Conservation (phyloP, 108 stramenopile genomes). For the Cyclotella baltica region DNA sequence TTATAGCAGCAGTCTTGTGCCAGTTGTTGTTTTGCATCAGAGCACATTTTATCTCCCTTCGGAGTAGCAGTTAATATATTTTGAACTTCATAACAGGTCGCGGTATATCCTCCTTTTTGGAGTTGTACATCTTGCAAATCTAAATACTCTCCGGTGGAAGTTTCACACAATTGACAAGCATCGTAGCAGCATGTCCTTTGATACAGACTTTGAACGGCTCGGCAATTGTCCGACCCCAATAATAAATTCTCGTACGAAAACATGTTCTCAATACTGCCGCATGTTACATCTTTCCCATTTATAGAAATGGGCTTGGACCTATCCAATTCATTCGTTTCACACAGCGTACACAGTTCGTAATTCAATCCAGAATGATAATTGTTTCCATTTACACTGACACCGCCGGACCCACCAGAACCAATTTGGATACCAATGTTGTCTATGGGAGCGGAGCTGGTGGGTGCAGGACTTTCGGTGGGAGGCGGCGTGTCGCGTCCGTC, state of each 20-base stretch:
- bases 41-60: conserved; percentile 21
- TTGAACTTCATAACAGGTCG: conserved; percentile 33
- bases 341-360: conserved; percentile 18
- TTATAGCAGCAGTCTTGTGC: conserved; percentile 34
- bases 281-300: conserved; percentile 25
- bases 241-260: conserved; percentile 2
- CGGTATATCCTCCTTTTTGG: conserved; percentile 37
- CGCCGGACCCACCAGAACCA: background rate
- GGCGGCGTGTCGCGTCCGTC: conserved; percentile 37
- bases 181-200: conserved; percentile 22
- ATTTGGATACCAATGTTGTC: background rate
- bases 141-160: conserved; percentile 1
- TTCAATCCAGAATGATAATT: background rate
- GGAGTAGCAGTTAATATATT: conserved; percentile 16
- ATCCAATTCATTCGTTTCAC: conserved; percentile 5
- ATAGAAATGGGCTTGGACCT: background rate
- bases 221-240: conserved; percentile 19
- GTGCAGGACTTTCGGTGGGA: conserved; percentile 29
- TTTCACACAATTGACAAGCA: conserved; percentile 26
- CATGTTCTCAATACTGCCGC: conserved; percentile 15
- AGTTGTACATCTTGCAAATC: conserved; percentile 25
- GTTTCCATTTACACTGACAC: background rate
- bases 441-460: conserved; percentile 2
- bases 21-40: conserved; percentile 30
- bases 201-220: conserved; percentile 18